Evolutionary conservation across 2,329 filamentous ascomycete species (phyloP), one percentile per base, ranked within the genome.

Genomic region (Hypoxylon sp.): DNA sequence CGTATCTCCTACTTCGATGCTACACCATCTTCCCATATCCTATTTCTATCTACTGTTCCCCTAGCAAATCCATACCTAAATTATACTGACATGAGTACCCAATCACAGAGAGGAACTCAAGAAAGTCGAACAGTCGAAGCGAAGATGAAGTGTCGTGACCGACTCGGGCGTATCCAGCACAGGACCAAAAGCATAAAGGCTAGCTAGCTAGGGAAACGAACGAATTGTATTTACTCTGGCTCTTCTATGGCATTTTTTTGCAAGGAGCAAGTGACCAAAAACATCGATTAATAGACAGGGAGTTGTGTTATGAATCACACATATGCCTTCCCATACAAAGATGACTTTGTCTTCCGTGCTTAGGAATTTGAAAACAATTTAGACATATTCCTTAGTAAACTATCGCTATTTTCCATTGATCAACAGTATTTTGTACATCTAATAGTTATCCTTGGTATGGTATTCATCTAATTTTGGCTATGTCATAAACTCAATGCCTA

Each of bases 121-220:
- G 87, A 98, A 97, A 84, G 93, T 98, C 77, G 93, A 96, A 80
- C 87, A 90, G 44, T 86, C 88, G 69, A 93, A 92, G 84, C 87
- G 88, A 76, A 84, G 86, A 83, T 88, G 78, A 82, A 71, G 64
- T 59, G 5, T 60, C 58, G 64, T 6, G 11, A 10, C 33, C 47
- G 37, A 8, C 10, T 29, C 46, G 5, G 13, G 29, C 61, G 52
- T 42, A 52, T 14, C 14, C 6, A 51, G 19, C 46, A 39, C 13
- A 44, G 19, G 47, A 29, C 19, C 19, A 39, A 17, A 13, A 29
- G 29, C 35, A 44, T 48, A 17, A 24, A 14, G 19, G 55, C 31
- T 29, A 42, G 31, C 9, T 42, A 11, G 19, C 19, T 33, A 44
- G 33, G 44, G 31, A 54, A 55, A 19, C 22, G 19, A 52, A 54